A percentile compares a stretch with the other conserved stretches of the same genome.
These are phyloP conservation scores for Myxozyma udenii DNA, from an alignment of 805 yeast genomes.

Conservation along the genomic window DNA sequence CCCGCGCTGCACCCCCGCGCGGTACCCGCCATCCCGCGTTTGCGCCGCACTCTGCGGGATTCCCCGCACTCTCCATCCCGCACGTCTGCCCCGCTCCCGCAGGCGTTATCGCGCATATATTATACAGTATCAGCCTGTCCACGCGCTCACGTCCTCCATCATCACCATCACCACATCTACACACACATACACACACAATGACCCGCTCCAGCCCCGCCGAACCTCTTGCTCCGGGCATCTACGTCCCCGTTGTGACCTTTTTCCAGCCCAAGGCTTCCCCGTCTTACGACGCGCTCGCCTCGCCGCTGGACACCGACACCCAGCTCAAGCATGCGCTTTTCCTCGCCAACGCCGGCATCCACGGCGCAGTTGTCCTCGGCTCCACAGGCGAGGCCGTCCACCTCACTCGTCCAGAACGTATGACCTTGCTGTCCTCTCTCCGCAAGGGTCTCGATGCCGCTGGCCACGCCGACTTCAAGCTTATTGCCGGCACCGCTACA, in stretches of 20 bases:
- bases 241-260: slow-evolving; percentile 56
- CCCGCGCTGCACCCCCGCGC: too few species aligned
- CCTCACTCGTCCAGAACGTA: slow-evolving; percentile 48
- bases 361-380: slow-evolving; percentile 51
- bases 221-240: slow-evolving; percentile 38
- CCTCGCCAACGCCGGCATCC: slow-evolving; percentile 46
- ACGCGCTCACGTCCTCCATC: too few species aligned
- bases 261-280: slow-evolving; percentile 44
- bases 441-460: slow-evolving; percentile 39
- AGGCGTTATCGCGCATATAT: too few species aligned
- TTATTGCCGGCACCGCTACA: slow-evolving; percentile 52
- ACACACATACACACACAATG: too few species aligned
- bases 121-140: too few species aligned
- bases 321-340: slow-evolving; percentile 47
- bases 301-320: slow-evolving; percentile 44
- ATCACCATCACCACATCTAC: too few species aligned
- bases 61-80: too few species aligned
- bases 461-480: slow-evolving; percentile 42
- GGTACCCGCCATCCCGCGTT: too few species aligned
- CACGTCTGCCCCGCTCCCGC: too few species aligned
- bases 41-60: too few species aligned
- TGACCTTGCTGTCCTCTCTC: slow-evolving; percentile 33
- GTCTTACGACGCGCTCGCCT: slow-evolving; percentile 11
- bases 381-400: slow-evolving; percentile 58
- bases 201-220: neutral